phyloP scores from a whole-genome alignment of 345 rosid species.

The Eucalyptus tenuipes region DNA sequence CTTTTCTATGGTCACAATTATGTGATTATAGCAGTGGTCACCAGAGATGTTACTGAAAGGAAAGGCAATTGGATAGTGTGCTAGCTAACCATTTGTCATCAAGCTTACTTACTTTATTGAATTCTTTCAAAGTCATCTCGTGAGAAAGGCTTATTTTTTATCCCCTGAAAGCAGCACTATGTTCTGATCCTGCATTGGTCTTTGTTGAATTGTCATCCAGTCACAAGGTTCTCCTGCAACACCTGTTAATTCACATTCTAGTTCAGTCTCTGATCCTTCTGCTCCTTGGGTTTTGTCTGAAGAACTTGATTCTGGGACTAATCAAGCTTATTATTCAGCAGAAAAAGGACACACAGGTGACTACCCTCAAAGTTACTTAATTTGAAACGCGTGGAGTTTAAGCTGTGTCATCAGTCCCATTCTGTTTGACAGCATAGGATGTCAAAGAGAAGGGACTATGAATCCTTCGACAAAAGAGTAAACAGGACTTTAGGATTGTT shows the following conservation, averaged over 20 bases:
- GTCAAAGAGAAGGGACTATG: background rate
- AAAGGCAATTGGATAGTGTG: background rate
- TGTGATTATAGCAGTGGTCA: background rate
- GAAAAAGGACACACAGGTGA: constrained; percentile 16
- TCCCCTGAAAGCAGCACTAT: background rate
- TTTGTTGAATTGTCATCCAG: constrained; percentile 15
- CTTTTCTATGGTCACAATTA: background rate
- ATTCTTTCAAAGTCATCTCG: background rate
- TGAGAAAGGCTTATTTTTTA: background rate
- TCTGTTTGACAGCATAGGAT: background rate
- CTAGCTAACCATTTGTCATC: background rate
- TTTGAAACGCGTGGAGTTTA: background rate
- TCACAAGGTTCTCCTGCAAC: constrained; percentile 68
- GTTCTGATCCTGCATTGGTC: background rate
- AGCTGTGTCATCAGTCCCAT: background rate
- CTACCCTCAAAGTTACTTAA: background rate
- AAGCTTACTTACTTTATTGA: background rate
- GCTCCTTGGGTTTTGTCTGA: constrained; percentile 37
- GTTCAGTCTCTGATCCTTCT: constrained; percentile 60
- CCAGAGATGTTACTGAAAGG: background rate
- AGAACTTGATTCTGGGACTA: constrained; percentile 52
- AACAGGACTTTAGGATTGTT: background rate
- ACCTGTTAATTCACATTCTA: constrained; percentile 69
- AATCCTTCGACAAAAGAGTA: background rate
- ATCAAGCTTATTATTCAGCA: constrained; percentile 16